These are phyloP conservation scores for Leccinum sublutescens DNA, from an alignment of 768 basidiomycete genomes.

Conservation along the genomic window DNA sequence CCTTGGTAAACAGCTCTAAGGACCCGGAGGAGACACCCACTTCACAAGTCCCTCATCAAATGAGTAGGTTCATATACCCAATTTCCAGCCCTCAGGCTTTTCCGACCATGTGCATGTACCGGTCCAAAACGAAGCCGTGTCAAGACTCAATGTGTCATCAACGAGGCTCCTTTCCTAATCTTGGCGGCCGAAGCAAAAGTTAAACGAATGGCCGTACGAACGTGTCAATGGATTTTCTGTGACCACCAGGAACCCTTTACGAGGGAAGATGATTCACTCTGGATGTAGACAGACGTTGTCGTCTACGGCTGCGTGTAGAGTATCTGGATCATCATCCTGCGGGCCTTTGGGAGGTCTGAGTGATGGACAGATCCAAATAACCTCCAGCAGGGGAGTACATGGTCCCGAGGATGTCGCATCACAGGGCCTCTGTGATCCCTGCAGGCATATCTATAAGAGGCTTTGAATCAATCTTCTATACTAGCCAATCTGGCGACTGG, in stretches of 20 bases:
- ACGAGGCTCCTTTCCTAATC: neutral
- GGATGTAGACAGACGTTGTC: conserved; percentile 35
- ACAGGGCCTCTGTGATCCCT: neutral
- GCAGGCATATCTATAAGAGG: conserved; percentile 8
- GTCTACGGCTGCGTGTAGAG: conserved; percentile 30
- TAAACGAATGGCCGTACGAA: neutral
- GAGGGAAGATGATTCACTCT: neutral
- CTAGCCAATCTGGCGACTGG: conserved; percentile 9
- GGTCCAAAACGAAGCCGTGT: neutral
- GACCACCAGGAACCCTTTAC: conserved; percentile 24
- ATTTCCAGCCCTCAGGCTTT: too few species aligned
- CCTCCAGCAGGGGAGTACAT: neutral
- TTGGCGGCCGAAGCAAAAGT: conserved; percentile 41
- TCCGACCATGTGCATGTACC: too few species aligned
- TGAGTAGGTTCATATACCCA: neutral
- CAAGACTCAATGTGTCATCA: neutral
- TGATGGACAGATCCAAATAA: neutral
- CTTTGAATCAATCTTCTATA: conserved; percentile 11
- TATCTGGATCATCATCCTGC: conserved; percentile 5
- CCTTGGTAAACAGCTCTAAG: too few species aligned
- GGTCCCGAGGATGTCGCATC: conserved; percentile 2
- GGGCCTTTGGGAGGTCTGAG: neutral
- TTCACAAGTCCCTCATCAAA: neutral
- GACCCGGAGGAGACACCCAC: too few species aligned
- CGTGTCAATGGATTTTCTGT: neutral